phyloP scores from a whole-genome alignment of 768 basidiomycete genomes.

The Suillus cothurnatus region DNA sequence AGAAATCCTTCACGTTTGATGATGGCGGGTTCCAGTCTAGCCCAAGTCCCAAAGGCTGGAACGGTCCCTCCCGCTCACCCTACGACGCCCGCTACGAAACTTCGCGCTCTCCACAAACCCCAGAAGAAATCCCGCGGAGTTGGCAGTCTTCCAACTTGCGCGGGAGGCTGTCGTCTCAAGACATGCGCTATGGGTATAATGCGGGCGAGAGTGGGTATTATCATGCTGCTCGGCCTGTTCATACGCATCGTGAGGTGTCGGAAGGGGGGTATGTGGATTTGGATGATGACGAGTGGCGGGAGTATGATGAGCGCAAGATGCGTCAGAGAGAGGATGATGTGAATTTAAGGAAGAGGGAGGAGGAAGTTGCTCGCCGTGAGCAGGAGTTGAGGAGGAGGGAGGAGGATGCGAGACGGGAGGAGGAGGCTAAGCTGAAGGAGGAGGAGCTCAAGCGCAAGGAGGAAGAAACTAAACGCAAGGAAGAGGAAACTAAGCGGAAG shows the following conservation, averaged over 20 bases:
- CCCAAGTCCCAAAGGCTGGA: conserved; percentile 26
- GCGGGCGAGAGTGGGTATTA: conserved; percentile 23
- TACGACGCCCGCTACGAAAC: conserved; percentile 32
- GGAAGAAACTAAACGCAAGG: conserved; percentile 23
- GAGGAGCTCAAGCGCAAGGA: conserved; percentile 23
- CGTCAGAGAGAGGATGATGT: conserved; percentile 35
- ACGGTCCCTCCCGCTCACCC: conserved; percentile 22
- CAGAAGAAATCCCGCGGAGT: conserved; percentile 31
- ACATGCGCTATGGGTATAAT: conserved; percentile 27
- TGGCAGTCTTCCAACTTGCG: conserved; percentile 33
- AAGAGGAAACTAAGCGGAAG: conserved; percentile 26
- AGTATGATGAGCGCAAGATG: conserved; percentile 33
- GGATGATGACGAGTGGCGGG: conserved; percentile 32
- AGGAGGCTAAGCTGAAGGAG: conserved; percentile 23
- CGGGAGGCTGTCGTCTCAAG: conserved; percentile 31
- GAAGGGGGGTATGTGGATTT: too few relatives aligned
- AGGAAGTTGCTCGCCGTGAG: conserved; percentile 36
- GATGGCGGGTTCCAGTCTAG: conserved; percentile 30
- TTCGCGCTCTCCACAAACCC: conserved; percentile 32
- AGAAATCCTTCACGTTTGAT: conserved; percentile 24
- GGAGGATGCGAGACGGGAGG: conserved; percentile 36
- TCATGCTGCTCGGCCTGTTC: conserved; percentile 23
- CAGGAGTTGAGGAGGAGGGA: conserved; percentile 37
- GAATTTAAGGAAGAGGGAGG: conserved; percentile 29
- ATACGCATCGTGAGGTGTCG: conserved; percentile 32